Base-by-base conservation (phyloP, 2,329 filamentous ascomycete species). In the Cladophialophora carrionii region DNA sequence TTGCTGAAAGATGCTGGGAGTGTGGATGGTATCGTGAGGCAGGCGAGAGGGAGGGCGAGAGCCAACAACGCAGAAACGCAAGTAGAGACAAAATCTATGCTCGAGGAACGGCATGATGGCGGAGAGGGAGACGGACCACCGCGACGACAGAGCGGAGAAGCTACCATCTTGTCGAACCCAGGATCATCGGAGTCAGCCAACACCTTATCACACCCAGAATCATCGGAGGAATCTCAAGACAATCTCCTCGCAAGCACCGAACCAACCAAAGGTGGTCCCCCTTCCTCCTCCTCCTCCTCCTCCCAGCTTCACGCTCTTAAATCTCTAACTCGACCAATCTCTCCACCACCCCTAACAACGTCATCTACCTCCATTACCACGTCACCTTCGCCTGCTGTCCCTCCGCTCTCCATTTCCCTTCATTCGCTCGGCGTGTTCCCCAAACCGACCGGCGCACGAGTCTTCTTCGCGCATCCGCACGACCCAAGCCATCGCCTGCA, bases 401-500 rank as follows among this genome's bases (percentile, higher is more conserved):
- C 67, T 14, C 37, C 37, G 17, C 29, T 72, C n/a, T 46, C 48
- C 6, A 55, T 71, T 43, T 67, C 71, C 8, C 67, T 72, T 2
- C 41, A 46, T 24, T 63, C 65, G 12, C 69, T 72, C 17, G 61
- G 62, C 24, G 66, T 66, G 22, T 72, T 72, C 55, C 67, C 70
- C 9, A 60, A 54, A 2, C 20, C 64, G 2, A 34, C 43, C 26
- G 58, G 52, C 6, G 63, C 68, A n/a, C 66, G 71, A 4, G 70
- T 71, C 57, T 84, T 72, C 63, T 72, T 54, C 61, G 71, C 71
- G 7, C 20, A 64, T 4, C 67, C 71, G 1, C 49, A 58, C 29
- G 79, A 81, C 62, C 66, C 73, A 6, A 78, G 78, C 0, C 72
- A 70, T 9, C 76, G 79, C 0, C 68, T 82, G 3, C 75, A 79